Evolutionary conservation across 495 filamentous ascomycete genomes (phyloP), one percentile per base, ranked within the genome.

Genomic region (Acidiella bohemica): DNA sequence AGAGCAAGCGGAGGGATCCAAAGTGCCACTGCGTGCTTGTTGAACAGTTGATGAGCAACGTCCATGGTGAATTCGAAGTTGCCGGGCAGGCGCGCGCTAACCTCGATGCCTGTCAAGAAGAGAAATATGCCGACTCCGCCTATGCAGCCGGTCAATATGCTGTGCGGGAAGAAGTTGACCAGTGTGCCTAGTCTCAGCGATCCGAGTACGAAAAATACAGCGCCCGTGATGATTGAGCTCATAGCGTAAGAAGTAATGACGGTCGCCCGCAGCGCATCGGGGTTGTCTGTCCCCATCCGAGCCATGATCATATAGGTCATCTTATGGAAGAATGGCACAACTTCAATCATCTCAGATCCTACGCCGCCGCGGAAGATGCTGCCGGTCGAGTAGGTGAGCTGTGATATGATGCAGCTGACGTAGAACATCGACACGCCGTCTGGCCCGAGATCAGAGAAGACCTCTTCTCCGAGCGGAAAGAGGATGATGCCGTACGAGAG

Each of bases 371-470:
- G 79, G 63, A 97, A 97, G 18, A 83, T 74, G 53, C 85, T 93
- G 5, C 84, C 82, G 4, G 75, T 71, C 1, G 88, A 95, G 58
- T 87, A 96, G n/a, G 84, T 80, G 32, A 97, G 59, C 53, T 97
- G 90, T 1, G 92, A 79, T 18, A 97, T 71, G 45, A 97, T 94
- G 42, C 84, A 92, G 65, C 87, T 95, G 46, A 97, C 81, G 55
- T 95, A 97, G 63, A 95, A 97, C 66, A 97, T 96, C 0, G 92
- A 93, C 42, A 97, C 93, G 11, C 90, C 90, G 36, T 93, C 88
- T 3, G 86, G 73, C 3, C 86, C 90, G 18, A 95, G 71, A 34
- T 76, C 66, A 20, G 76, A 67, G 54, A 97, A 97, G 13, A 93
- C 72, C 1, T 79, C 72, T 50, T 81, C 77, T 14, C 84, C 84